phyloP scores from a whole-genome alignment of 495 filamentous ascomycete species.

The Aspergillus heteromorphus region DNA sequence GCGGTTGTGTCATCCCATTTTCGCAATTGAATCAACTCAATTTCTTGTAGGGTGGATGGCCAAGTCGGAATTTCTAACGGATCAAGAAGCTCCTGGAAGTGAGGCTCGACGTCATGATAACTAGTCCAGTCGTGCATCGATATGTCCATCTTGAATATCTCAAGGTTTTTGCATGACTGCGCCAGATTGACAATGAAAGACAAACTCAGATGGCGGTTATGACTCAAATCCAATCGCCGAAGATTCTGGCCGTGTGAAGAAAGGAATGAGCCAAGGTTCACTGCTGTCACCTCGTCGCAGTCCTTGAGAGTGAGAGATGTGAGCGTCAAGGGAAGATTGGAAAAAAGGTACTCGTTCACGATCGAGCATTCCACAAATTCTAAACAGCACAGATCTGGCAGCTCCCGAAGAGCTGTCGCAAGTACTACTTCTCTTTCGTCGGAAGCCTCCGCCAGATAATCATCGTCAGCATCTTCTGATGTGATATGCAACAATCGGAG shows the following conservation, averaged over 20 bases:
- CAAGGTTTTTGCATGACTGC: conserved; percentile 59
- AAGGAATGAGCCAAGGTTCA: conserved; percentile 56
- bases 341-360: conserved; percentile 54
- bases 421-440: conserved; percentile 43
- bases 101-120: conserved; percentile 64
- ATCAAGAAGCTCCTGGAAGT: conserved; percentile 58
- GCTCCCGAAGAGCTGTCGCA: conserved; percentile 48
- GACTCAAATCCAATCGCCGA: conserved; percentile 59
- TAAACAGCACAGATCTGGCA: conserved; percentile 58
- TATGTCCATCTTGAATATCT: conserved; percentile 66
- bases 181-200: conserved; percentile 61
- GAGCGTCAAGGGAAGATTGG: conserved; percentile 57
- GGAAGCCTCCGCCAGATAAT: conserved; percentile 9
- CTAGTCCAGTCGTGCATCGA: conserved; percentile 56
- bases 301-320: conserved; percentile 65
- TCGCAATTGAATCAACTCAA: conserved; percentile 70
- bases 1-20: conserved; percentile 62
- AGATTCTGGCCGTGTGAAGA: conserved; percentile 56
- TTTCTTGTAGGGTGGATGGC: conserved; percentile 60
- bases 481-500: conserved; percentile 63
- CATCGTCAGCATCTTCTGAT: conserved; percentile 25
- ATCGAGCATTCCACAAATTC: conserved; percentile 63
- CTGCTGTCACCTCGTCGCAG: conserved; percentile 61
- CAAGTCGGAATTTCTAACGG: conserved; percentile 62
- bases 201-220: conserved; percentile 72